phyloP scores from a whole-genome alignment of 176 grass and related monocot genomes.

The Musa troglodytarum region DNA sequence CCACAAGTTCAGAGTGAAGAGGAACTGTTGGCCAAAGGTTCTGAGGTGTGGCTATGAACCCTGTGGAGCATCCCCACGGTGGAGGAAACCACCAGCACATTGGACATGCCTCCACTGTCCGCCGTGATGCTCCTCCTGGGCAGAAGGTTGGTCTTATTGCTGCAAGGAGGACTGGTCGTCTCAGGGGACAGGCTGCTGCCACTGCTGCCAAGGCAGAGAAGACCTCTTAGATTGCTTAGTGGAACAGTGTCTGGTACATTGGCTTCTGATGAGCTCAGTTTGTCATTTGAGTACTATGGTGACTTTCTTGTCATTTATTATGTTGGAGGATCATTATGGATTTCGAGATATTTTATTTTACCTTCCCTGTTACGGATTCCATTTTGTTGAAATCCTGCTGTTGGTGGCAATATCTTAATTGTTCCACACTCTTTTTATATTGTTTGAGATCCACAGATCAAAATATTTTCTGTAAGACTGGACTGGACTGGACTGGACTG shows the following conservation, averaged over 20 bases:
- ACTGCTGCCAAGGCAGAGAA: conserved; percentile 79
- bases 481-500: no score
- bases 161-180: conserved; percentile 80
- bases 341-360: neutral
- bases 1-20: conserved; percentile 91
- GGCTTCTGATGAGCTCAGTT: neutral
- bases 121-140: conserved; percentile 76
- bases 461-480: no score
- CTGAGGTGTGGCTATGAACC: conserved; percentile 99
- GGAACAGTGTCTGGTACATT: neutral
- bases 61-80: conserved; percentile 90
- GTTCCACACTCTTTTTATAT: no score
- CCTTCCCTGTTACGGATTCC: no score
- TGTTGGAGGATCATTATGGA: neutral
- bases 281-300: neutral
- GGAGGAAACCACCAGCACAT: conserved; percentile 99
- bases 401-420: no score
- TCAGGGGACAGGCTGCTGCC: conserved; percentile 74
- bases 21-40: conserved; percentile 96
- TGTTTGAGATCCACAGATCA: no score
- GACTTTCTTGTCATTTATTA: neutral
- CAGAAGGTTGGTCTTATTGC: conserved; percentile 95
- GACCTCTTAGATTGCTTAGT: conserved; percentile 43
- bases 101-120: conserved; percentile 79
- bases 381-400: no score